Conservation (phyloP, 23 red algal species). For the Gracilaria caudata region DNA sequence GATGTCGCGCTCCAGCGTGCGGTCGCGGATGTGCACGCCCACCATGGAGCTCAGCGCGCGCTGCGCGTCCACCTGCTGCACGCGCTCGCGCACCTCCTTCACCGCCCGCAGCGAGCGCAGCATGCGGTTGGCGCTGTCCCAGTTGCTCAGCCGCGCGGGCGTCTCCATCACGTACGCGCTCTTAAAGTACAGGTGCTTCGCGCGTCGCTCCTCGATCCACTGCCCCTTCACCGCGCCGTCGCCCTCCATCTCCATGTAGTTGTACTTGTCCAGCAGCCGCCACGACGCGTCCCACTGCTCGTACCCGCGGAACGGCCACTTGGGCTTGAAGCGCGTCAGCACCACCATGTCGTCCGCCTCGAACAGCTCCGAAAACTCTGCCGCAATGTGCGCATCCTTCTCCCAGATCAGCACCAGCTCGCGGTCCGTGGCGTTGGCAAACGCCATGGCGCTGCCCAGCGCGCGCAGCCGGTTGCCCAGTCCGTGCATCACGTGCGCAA, state of each 20-base stretch:
- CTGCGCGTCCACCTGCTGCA: conserved; percentile 18
- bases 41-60: conserved; percentile 20
- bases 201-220: conserved; percentile 37
- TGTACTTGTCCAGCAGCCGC: conserved; percentile 46
- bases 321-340: conserved; percentile 48
- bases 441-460: conserved; percentile 67
- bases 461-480: conserved; percentile 84
- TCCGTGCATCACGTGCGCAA: conserved; percentile 75
- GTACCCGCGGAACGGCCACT: conserved; percentile 53
- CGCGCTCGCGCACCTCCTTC: conserved; percentile 12
- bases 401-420: conserved; percentile 79
- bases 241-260: conserved; percentile 90
- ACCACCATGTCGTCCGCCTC: conserved; percentile 39
- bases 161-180: conserved; percentile 78
- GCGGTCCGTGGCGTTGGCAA: conserved; percentile 54
- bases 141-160: conserved; percentile 37
- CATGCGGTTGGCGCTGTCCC: conserved; percentile 66
- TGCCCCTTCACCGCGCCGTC: conserved; percentile 73
- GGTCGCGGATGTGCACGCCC: conserved; percentile 78
- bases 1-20: conserved; percentile 77
- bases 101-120: conserved; percentile 66
- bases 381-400: conserved; percentile 68
- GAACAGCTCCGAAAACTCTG: conserved; percentile 70
- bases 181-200: conserved; percentile 86
- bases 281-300: conserved; percentile 62